Evolutionary conservation across 768 basidiomycete species (phyloP).

Genomic region (Collybiopsis luxurians): DNA sequence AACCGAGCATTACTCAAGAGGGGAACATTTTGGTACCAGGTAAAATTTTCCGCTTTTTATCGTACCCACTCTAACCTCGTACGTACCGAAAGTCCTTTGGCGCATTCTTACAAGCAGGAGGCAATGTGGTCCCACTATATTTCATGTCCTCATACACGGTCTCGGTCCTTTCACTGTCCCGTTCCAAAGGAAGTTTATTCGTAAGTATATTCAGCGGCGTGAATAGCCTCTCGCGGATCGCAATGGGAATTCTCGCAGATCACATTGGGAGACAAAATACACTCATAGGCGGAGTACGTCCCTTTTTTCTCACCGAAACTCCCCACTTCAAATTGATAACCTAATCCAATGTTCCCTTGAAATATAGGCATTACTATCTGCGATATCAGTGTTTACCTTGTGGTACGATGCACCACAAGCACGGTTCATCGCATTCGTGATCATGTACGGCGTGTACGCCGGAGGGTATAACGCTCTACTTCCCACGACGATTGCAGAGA

Average conservation of each 20-base stretch:
- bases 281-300: conserved; percentile 21
- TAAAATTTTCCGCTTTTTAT: conserved; percentile 5
- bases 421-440: conserved; percentile 37
- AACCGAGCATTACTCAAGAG: conserved; percentile 34
- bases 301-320: conserved; percentile 24
- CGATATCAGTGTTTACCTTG: conserved; percentile 35
- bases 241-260: conserved; percentile 41
- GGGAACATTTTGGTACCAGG: conserved; percentile 42
- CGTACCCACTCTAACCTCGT: background rate
- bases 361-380: conserved; percentile 37
- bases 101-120: conserved; percentile 41
- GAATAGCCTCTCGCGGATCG: conserved; percentile 38
- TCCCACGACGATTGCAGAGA: conserved; percentile 40
- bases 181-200: conserved; percentile 33
- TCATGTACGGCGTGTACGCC: conserved; percentile 40
- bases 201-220: conserved; percentile 41
- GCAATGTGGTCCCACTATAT: conserved; percentile 42
- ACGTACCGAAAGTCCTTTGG: conserved; percentile 28
- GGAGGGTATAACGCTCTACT: conserved; percentile 44
- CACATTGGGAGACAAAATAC: conserved; percentile 43
- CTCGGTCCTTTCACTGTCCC: conserved; percentile 35
- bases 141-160: conserved; percentile 41
- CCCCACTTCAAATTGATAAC: too few relatives aligned
- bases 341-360: too few relatives aligned
- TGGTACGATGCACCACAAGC: conserved; percentile 37